Conservation (phyloP, 805 yeast species). For the Candida arabinofermentans region DNA sequence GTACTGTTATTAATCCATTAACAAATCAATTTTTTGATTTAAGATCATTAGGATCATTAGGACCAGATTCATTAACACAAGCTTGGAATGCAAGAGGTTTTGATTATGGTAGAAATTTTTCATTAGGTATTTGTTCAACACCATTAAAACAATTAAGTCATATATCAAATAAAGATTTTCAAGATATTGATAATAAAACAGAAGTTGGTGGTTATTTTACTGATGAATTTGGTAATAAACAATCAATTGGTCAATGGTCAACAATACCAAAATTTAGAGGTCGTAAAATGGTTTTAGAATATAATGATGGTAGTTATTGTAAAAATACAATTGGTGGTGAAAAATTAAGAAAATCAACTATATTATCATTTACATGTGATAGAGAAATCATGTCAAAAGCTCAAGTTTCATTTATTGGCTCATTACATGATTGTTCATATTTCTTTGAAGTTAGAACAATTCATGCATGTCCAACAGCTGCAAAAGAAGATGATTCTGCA, state of each 20-base stretch:
- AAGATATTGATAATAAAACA: slow-evolving; percentile 34
- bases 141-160: slow-evolving; percentile 33
- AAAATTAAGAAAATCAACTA: slow-evolving; percentile 53
- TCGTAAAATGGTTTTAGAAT: slow-evolving; percentile 63
- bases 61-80: slow-evolving; percentile 28
- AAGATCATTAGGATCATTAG: slow-evolving; percentile 32
- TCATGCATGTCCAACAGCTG: slow-evolving; percentile 81
- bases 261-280: slow-evolving; percentile 67
- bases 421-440: slow-evolving; percentile 72
- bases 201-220: slow-evolving; percentile 57
- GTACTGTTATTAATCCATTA: slow-evolving; percentile 40
- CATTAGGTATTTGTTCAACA: slow-evolving; percentile 67
- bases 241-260: slow-evolving; percentile 60
- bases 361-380: slow-evolving; percentile 75
- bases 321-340: slow-evolving; percentile 41
- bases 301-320: slow-evolving; percentile 65
- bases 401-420: slow-evolving; percentile 64
- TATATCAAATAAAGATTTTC: slow-evolving; percentile 28
- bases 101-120: slow-evolving; percentile 69
- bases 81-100: slow-evolving; percentile 70
- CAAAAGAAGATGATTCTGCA: slow-evolving; percentile 58
- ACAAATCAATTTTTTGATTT: slow-evolving; percentile 46
- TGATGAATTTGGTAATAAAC: slow-evolving; percentile 38
- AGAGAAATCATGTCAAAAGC: slow-evolving; percentile 66
- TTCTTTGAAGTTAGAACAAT: slow-evolving; percentile 81